Evolutionary conservation across 352 stramenopile genomes (phyloP).

Genomic region (Phytophthora ohioensis): DNA sequence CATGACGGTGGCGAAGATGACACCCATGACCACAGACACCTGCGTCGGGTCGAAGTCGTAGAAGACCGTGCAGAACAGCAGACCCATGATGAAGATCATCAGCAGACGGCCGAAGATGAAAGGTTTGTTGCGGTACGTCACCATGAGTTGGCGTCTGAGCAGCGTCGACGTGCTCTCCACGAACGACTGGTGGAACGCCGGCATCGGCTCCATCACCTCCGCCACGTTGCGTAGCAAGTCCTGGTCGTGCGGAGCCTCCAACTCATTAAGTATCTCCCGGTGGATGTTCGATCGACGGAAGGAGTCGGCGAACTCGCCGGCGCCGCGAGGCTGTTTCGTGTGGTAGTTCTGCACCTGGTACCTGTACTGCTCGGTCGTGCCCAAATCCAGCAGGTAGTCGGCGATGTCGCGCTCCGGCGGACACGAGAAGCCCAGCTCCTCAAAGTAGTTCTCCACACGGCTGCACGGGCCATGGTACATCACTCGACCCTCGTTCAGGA

Average conservation of each 20-base stretch:
- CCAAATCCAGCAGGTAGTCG: constrained; percentile 33
- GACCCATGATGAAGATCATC: constrained; percentile 54
- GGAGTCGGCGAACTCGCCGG: constrained; percentile 18
- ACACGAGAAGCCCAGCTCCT: constrained; percentile 44
- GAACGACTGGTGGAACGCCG: constrained; percentile 50
- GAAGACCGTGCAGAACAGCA: constrained; percentile 57
- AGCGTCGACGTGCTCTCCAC: constrained; percentile 40
- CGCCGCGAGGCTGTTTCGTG: constrained; percentile 13
- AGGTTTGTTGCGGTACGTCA: constrained; percentile 63
- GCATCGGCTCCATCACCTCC: constrained; percentile 24
- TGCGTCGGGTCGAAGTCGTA: constrained; percentile 50
- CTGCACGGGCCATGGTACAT: constrained; percentile 69
- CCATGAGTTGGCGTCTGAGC: constrained; percentile 57
- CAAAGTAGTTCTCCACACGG: constrained; percentile 43
- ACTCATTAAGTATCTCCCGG: constrained; percentile 30
- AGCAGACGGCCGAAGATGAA: constrained; percentile 45
- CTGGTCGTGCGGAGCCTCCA: constrained; percentile 36
- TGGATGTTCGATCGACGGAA: constrained; percentile 50
- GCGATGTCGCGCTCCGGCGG: constrained; percentile 39
- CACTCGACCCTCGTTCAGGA: constrained; percentile 82
- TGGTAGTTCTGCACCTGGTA: constrained; percentile 23
- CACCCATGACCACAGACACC: constrained; percentile 56
- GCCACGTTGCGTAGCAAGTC: constrained; percentile 26
- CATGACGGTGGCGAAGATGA: constrained; percentile 79
- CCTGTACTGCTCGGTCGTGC: constrained; percentile 35